These are phyloP conservation scores for Zizania palustris DNA, from an alignment of 202 grass and related monocot species.

Conservation along the genomic window DNA sequence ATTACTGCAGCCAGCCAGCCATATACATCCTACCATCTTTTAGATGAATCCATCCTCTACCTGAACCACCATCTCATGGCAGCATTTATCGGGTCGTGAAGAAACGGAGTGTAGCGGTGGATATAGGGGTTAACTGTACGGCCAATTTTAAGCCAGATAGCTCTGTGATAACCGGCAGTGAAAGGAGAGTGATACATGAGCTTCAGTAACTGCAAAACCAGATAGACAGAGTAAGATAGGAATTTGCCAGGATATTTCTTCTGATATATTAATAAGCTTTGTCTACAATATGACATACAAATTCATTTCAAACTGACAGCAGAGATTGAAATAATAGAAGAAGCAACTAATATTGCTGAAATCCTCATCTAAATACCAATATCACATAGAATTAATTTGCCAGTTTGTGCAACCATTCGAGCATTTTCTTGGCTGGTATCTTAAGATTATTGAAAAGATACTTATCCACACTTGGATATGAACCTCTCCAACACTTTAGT, in stretches of 20 bases:
- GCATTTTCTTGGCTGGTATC: constrained; percentile 4
- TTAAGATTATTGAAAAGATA: constrained; percentile 19
- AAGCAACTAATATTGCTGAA: constrained; percentile 21
- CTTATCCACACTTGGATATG: not conserved
- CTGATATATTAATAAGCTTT: constrained; percentile 18
- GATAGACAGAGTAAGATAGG: constrained; percentile 27
- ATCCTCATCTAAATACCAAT: constrained; percentile 30
- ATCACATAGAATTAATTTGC: not conserved
- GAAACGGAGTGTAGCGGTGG: constrained; percentile 64
- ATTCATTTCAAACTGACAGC: not conserved
- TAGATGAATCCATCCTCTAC: constrained; percentile 50
- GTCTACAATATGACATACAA: not conserved
- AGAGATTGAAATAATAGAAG: constrained; percentile 18
- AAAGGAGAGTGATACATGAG: constrained; percentile 93
- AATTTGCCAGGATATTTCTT: constrained; percentile 16
- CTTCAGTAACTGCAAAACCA: constrained; percentile 73
- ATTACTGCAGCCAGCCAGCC: not conserved
- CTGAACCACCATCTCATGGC: constrained; percentile 99
- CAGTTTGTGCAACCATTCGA: constrained; percentile 1
- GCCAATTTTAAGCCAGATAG: constrained; percentile 84
- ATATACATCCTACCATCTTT: constrained; percentile 16
- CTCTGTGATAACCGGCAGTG: constrained; percentile 76
- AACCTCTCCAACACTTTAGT: not conserved
- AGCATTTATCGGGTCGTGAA: constrained; percentile 71
- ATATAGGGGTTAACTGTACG: constrained; percentile 75